phyloP scores from a whole-genome alignment of 768 basidiomycete species.

The Tremella mesenterica region DNA sequence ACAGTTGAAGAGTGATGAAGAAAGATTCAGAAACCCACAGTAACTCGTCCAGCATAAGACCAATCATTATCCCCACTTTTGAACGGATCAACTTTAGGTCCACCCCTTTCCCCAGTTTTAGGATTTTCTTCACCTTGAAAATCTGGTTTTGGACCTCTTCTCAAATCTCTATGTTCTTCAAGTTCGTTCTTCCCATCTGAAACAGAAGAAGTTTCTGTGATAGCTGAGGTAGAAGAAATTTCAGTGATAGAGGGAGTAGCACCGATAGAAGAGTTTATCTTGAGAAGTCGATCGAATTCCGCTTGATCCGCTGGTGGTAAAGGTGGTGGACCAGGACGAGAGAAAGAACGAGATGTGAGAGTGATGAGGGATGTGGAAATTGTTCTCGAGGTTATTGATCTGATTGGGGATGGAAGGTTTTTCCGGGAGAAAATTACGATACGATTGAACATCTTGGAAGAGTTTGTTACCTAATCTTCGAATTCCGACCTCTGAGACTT shows the following conservation, averaged over 20 bases:
- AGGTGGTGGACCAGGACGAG: constrained; percentile 34
- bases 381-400: neutral
- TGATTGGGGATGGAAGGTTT: neutral
- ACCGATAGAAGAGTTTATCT: constrained; percentile 22
- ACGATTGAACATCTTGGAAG: neutral
- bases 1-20: neutral
- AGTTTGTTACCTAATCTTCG: no score
- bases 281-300: constrained; percentile 39
- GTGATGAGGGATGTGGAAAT: constrained; percentile 6
- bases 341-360: constrained; percentile 13
- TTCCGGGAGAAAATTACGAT: neutral
- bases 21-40: constrained; percentile 28
- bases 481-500: no score
- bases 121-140: constrained; percentile 43
- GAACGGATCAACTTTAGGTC: constrained; percentile 43
- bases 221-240: constrained; percentile 16
- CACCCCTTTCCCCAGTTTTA: constrained; percentile 39
- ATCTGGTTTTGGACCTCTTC: constrained; percentile 30
- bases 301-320: constrained; percentile 38
- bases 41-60: constrained; percentile 42
- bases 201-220: constrained; percentile 24
- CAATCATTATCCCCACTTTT: constrained; percentile 38
- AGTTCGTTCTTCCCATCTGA: constrained; percentile 14
- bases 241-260: constrained; percentile 20
- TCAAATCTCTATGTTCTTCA: constrained; percentile 34